Conservation (phyloP, 805 yeast species). For the Yamadazyma endophytica region DNA sequence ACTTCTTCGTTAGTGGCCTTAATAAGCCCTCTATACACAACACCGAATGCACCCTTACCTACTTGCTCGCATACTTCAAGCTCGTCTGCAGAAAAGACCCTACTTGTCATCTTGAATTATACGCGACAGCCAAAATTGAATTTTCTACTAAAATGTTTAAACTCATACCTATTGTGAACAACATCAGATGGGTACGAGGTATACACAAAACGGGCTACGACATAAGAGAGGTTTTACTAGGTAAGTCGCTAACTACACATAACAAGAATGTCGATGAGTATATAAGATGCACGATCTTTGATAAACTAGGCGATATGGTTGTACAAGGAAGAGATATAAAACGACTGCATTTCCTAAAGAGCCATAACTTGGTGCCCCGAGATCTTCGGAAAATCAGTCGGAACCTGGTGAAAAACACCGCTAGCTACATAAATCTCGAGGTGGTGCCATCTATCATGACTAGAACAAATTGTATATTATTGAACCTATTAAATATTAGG, state of each 20-base stretch:
- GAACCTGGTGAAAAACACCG: conserved; percentile 14
- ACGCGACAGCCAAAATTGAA: too few relatives aligned
- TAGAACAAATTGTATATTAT: conserved; percentile 42
- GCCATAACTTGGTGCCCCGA: conserved; percentile 48
- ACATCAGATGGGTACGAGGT: too few relatives aligned
- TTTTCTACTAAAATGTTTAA: too few relatives aligned
- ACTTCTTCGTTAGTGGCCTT: conserved; percentile 40
- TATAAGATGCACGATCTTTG: conserved; percentile 48
- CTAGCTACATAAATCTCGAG: conserved; percentile 30
- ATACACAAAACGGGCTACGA: too few relatives aligned
- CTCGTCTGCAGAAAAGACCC: conserved; percentile 32
- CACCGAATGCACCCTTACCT: conserved; percentile 79
- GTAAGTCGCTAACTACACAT: conserved; percentile 17
- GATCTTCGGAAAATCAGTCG: conserved; percentile 54
- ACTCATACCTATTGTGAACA: too few relatives aligned
- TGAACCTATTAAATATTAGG: conserved; percentile 46
- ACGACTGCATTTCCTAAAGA: conserved; percentile 39
- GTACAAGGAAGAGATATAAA: conserved; percentile 43
- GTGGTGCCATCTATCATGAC: conserved; percentile 56
- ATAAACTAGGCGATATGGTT: conserved; percentile 39
- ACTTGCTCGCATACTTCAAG: conserved; percentile 48
- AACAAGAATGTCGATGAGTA: conserved; percentile 26
- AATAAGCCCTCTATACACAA: conserved; percentile 62
- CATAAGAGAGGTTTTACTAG: conserved; percentile 15
- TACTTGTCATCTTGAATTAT: conserved; percentile 3